phyloP scores from a whole-genome alignment of 306 rosid genomes.

The Hylodesmum podocarpum region DNA sequence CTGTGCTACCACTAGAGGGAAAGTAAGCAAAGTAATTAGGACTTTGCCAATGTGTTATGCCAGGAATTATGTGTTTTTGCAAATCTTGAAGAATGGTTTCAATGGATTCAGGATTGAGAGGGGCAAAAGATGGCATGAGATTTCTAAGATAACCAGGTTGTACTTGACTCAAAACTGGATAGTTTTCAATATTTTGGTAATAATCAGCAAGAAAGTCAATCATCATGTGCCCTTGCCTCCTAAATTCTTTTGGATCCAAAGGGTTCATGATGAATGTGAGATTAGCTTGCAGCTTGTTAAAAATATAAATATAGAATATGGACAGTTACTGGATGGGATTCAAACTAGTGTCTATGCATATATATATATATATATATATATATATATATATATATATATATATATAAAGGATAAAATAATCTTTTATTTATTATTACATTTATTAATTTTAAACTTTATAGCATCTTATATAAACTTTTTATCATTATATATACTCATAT shows the following conservation, averaged over 20 bases:
- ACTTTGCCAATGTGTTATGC: conserved; percentile 70
- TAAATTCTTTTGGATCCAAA: conserved; percentile 54
- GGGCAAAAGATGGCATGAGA: conserved; percentile 38
- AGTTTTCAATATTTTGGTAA: conserved; percentile 42
- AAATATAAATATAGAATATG: background rate
- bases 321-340: background rate
- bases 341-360: background rate
- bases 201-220: conserved; percentile 65
- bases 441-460: too few relatives aligned
- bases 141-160: conserved; percentile 49
- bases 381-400: too few relatives aligned
- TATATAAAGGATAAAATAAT: too few relatives aligned
- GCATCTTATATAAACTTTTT: too few relatives aligned
- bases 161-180: conserved; percentile 56
- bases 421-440: too few relatives aligned
- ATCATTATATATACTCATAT: too few relatives aligned
- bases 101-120: conserved; percentile 44
- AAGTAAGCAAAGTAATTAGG: conserved; percentile 64
- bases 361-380: too few relatives aligned
- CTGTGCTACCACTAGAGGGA: conserved; percentile 58
- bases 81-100: conserved; percentile 55
- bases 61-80: conserved; percentile 43
- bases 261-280: conserved; percentile 38
- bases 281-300: background rate
- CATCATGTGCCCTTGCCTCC: conserved; percentile 59